A percentile compares a stretch with the other conserved stretches of the same genome.
Evolutionary conservation across 176 grass and related monocot genomes (phyloP).

Genomic region (Canna indica): DNA sequence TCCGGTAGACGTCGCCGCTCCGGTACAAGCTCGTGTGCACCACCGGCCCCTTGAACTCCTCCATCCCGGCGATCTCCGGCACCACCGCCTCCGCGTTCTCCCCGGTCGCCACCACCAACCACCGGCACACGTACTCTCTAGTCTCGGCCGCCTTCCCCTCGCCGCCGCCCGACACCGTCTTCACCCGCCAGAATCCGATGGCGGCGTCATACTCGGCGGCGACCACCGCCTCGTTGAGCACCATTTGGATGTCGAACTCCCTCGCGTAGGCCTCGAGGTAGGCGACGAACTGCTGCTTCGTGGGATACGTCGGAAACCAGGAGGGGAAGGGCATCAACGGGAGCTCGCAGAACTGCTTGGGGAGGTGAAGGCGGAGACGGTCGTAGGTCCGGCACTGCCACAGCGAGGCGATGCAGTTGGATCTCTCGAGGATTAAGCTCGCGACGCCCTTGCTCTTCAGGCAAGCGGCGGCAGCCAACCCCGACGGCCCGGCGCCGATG

Average conservation of each 20-base stretch:
- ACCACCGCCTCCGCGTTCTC: conserved; percentile 72
- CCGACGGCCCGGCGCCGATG: conserved; percentile 57
- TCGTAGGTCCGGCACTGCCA: conserved; percentile 69
- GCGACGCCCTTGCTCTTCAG: conserved; percentile 35
- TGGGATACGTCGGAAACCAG: conserved; percentile 45
- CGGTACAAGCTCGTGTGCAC: conserved; percentile 68
- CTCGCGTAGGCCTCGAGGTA: conserved; percentile 53
- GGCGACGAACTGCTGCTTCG: conserved; percentile 61
- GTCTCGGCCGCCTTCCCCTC: not conserved
- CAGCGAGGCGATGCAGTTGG: conserved; percentile 55
- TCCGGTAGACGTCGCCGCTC: conserved; percentile 35
- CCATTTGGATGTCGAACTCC: conserved; percentile 33
- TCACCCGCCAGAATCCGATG: conserved; percentile 40
- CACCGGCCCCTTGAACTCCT: conserved; percentile 32
- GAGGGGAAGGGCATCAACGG: conserved; percentile 57
- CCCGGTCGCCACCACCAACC: conserved; percentile 77
- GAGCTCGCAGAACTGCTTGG: conserved; percentile 69
- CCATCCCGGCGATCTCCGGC: conserved; percentile 60
- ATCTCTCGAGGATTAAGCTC: conserved; percentile 53
- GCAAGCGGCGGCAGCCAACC: conserved; percentile 48
- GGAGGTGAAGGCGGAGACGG: conserved; percentile 68
- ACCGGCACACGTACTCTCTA: conserved; percentile 39
- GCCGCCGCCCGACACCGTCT: not conserved
- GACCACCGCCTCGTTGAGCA: conserved; percentile 38
- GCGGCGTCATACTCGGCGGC: conserved; percentile 46